phyloP scores from a whole-genome alignment of 2,329 filamentous ascomycete genomes.

The Penicillium sp. region DNA sequence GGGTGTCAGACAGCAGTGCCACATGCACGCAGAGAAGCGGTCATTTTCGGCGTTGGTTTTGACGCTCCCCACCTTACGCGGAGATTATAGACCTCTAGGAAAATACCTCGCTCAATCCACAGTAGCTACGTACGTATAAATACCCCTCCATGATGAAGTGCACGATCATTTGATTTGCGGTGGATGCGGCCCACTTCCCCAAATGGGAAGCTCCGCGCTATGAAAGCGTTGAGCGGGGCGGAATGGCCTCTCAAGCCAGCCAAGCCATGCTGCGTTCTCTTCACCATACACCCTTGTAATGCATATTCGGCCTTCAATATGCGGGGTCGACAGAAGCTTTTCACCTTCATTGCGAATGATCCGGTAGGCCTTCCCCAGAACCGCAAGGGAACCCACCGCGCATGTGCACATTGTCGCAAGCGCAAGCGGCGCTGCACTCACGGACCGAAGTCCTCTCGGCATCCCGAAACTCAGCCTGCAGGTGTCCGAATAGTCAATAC shows the following conservation, averaged over 20 bases:
- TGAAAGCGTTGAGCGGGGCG: neutral
- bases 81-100: too few relatives aligned
- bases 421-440: conserved; percentile 3
- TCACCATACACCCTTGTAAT: neutral
- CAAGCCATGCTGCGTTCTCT: neutral
- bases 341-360: neutral
- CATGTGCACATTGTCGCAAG: conserved; percentile 1
- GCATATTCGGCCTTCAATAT: neutral
- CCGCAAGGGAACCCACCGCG: neutral
- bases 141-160: neutral
- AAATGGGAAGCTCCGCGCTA: neutral
- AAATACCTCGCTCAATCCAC: too few relatives aligned
- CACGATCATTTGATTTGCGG: neutral
- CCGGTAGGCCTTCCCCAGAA: neutral
- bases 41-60: too few relatives aligned
- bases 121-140: too few relatives aligned
- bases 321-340: neutral
- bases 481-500: neutral
- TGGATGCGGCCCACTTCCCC: neutral
- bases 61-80: too few relatives aligned
- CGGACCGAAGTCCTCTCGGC: neutral
- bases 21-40: too few relatives aligned
- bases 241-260: neutral
- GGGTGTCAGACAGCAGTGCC: too few relatives aligned
- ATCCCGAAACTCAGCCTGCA: neutral